A percentile compares a stretch with the other conserved stretches of the same genome.
phyloP scores from a whole-genome alignment of 2,329 filamentous ascomycete genomes.

The Tothia fuscella region DNA sequence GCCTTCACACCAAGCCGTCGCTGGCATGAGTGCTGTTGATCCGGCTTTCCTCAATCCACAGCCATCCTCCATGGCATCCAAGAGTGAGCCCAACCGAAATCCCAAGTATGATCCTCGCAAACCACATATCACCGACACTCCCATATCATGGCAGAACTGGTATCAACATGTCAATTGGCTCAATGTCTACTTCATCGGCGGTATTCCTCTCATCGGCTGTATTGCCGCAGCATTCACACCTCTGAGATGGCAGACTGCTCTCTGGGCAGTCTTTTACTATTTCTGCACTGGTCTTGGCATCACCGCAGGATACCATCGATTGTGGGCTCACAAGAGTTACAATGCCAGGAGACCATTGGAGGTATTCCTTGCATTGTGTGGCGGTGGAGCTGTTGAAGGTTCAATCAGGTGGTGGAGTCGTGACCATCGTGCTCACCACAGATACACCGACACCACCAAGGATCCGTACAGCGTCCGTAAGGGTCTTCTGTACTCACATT shows the following conservation, averaged over 20 bases:
- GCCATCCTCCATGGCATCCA: slow-evolving; percentile 35
- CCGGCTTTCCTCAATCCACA: slow-evolving; percentile 34
- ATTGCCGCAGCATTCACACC: slow-evolving; percentile 71
- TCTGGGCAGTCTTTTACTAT: slow-evolving; percentile 70
- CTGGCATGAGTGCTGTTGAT: slow-evolving; percentile 36
- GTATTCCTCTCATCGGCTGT: slow-evolving; percentile 64
- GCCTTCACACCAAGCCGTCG: slow-evolving; percentile 40
- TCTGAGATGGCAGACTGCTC: slow-evolving; percentile 56
- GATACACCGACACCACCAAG: slow-evolving; percentile 41
- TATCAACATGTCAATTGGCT: slow-evolving; percentile 92
- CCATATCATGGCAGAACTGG: slow-evolving; percentile 75
- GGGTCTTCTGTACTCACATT: slow-evolving; percentile 38
- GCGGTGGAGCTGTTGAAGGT: slow-evolving; percentile 37
- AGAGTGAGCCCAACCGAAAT: slow-evolving; percentile 40
- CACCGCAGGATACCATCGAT: slow-evolving; percentile 25
- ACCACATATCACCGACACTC: slow-evolving; percentile 72
- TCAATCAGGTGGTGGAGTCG: slow-evolving; percentile 40
- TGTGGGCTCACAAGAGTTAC: slow-evolving; percentile 36
- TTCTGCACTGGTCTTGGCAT: slow-evolving; percentile 66
- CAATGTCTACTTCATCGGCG: slow-evolving; percentile 69
- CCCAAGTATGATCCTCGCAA: slow-evolving; percentile 49
- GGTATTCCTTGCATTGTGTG: slow-evolving; percentile 37
- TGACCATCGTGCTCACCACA: slow-evolving; percentile 39
- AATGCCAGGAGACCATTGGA: slow-evolving; percentile 32
- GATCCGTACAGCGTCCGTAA: slow-evolving; percentile 42